Conservation (phyloP, 768 basidiomycete species). For the Russula griseocarnosa region DNA sequence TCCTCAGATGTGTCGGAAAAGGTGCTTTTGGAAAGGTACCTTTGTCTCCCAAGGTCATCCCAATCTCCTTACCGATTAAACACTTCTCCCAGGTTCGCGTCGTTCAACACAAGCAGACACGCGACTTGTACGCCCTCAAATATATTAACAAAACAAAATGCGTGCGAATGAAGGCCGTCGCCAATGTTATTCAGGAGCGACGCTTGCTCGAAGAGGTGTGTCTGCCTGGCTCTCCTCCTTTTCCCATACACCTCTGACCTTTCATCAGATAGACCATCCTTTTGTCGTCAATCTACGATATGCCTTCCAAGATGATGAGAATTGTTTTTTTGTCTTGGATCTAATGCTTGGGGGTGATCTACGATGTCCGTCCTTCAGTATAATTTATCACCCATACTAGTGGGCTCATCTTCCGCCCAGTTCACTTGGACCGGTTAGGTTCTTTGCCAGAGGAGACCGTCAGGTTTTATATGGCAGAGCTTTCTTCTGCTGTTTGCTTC, state of each 20-base stretch:
- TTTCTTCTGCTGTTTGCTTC: slow-evolving; percentile 83
- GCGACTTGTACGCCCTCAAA: slow-evolving; percentile 93
- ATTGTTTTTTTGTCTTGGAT: slow-evolving; percentile 97
- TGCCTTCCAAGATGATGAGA: slow-evolving; percentile 97
- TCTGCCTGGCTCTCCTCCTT: background rate
- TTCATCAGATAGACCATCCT: slow-evolving; percentile 81
- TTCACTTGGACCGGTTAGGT: slow-evolving; percentile 83
- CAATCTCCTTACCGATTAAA: background rate
- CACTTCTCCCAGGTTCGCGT: slow-evolving; percentile 75
- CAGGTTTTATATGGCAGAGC: slow-evolving; percentile 84
- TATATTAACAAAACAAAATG: slow-evolving; percentile 99
- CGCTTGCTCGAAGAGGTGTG: slow-evolving; percentile 90
- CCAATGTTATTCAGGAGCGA: slow-evolving; percentile 96
- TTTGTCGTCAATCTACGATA: slow-evolving; percentile 94
- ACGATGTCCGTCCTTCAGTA: slow-evolving; percentile 60
- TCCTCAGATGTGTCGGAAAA: slow-evolving; percentile 94
- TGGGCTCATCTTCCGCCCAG: slow-evolving; percentile 39
- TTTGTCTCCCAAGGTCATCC: slow-evolving; percentile 24
- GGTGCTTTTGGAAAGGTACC: slow-evolving; percentile 96
- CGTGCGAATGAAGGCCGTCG: slow-evolving; percentile 97
- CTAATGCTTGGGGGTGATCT: slow-evolving; percentile 96
- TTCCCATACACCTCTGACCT: slow-evolving; percentile 30
- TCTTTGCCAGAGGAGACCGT: slow-evolving; percentile 73
- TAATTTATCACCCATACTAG: slow-evolving; percentile 4
- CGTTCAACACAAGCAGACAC: slow-evolving; percentile 98